phyloP scores from a whole-genome alignment of 2,329 filamentous ascomycete genomes.

The Cytospora paraplurivora region DNA sequence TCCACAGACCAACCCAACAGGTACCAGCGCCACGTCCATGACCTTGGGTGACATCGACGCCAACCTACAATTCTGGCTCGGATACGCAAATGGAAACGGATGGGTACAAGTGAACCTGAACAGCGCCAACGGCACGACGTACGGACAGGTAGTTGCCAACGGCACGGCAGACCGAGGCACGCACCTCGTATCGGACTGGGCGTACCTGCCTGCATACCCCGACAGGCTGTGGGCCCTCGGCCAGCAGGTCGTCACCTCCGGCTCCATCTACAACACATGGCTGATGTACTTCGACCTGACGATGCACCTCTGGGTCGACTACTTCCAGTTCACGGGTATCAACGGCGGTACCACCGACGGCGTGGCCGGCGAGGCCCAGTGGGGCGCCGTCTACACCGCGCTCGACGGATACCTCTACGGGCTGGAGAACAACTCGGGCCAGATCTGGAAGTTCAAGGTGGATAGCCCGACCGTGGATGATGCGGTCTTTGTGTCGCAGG shows the following conservation, averaged over 20 bases:
- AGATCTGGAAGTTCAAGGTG: conserved; percentile 13
- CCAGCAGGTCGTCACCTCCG: neutral
- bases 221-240: conserved; percentile 5
- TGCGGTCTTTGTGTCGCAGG: neutral
- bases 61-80: conserved; percentile 11
- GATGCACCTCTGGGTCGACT: neutral
- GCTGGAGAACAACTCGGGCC: neutral
- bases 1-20: neutral
- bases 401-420: conserved; percentile 10
- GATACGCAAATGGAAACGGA: neutral
- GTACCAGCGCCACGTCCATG: neutral
- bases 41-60: conserved; percentile 7
- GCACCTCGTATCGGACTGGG: conserved; percentile 6
- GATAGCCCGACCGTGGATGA: neutral
- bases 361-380: neutral
- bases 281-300: conserved; percentile 11
- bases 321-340: neutral
- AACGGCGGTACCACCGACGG: neutral
- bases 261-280: neutral
- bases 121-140: neutral
- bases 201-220: neutral
- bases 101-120: conserved; percentile 8
- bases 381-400: conserved; percentile 14
- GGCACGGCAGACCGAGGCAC: neutral
- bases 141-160: neutral